phyloP scores from a whole-genome alignment of 1,284 basidiomycete species.

The Kwoniella shivajii region DNA sequence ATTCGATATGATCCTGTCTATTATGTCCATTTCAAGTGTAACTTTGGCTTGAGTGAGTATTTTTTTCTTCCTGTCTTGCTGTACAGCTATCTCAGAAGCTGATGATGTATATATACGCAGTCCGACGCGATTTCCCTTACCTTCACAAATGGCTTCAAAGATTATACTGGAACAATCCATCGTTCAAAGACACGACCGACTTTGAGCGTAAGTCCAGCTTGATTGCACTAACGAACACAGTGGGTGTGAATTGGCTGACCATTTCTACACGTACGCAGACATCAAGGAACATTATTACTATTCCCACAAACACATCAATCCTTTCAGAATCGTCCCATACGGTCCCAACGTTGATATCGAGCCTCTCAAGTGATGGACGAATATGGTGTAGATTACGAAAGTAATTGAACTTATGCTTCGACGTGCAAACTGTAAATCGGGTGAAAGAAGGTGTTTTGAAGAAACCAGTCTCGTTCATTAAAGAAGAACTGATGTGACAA shows the following conservation, averaged over 20 bases:
- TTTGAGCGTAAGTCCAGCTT: constrained; percentile 60
- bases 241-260: background rate
- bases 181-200: constrained; percentile 85
- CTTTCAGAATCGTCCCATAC: constrained; percentile 69
- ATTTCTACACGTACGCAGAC: constrained; percentile 56
- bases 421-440: background rate
- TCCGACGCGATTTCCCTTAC: constrained; percentile 72
- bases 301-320: constrained; percentile 64
- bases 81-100: background rate
- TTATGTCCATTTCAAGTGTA: constrained; percentile 91
- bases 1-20: constrained; percentile 85
- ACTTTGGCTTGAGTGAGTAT: constrained; percentile 64
- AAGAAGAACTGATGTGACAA: no score
- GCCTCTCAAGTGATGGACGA: constrained; percentile 55
- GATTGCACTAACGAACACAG: background rate
- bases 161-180: constrained; percentile 86
- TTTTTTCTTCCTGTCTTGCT: background rate
- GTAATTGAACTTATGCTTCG: no score
- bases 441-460: background rate
- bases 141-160: constrained; percentile 81
- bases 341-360: constrained; percentile 73
- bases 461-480: no score
- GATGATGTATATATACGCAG: constrained; percentile 18
- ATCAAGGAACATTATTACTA: constrained; percentile 82
- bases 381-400: background rate